phyloP scores from a whole-genome alignment of 2,329 filamentous ascomycete genomes.

The Epichloe sp. region DNA sequence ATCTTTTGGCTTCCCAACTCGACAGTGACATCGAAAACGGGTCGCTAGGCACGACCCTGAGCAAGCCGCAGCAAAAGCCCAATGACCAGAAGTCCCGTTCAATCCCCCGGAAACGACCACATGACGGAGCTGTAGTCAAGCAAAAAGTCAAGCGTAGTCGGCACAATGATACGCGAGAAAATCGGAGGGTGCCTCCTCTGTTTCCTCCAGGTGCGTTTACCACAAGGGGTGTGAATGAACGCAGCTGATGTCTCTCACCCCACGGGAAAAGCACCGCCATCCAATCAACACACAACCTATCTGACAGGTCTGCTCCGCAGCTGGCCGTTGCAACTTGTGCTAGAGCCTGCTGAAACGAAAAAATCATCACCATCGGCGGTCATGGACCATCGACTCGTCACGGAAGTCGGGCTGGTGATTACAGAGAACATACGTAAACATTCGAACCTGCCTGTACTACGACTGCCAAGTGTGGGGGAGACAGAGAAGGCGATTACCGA shows the following conservation, averaged over 20 bases:
- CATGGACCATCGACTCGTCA: conserved; percentile 2
- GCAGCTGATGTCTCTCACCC: not conserved
- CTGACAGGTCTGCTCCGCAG: conserved; percentile 8
- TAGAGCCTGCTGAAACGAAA: conserved; percentile 2
- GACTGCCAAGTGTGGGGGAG: conserved; percentile 4
- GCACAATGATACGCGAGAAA: not conserved
- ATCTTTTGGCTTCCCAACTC: not conserved
- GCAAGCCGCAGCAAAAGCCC: not conserved
- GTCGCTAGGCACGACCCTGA: no score
- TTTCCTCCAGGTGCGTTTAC: conserved; percentile 2
- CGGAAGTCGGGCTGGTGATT: conserved; percentile 9
- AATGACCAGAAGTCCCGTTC: no score
- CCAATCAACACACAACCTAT: conserved; percentile 5
- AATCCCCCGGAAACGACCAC: not conserved
- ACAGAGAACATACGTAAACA: conserved; percentile 3
- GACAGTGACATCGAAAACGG: not conserved
- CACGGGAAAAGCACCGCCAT: conserved; percentile 1
- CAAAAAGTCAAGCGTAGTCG: not conserved
- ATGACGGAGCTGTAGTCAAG: not conserved
- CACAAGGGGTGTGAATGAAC: not conserved
- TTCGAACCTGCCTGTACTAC: conserved; percentile 8
- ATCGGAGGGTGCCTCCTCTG: not conserved
- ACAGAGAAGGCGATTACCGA: not conserved
- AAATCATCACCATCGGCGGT: not conserved
- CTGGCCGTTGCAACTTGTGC: conserved; percentile 6